Conservation (phyloP, 2,329 filamentous ascomycete species). For the Paecilomyces formosus region DNA sequence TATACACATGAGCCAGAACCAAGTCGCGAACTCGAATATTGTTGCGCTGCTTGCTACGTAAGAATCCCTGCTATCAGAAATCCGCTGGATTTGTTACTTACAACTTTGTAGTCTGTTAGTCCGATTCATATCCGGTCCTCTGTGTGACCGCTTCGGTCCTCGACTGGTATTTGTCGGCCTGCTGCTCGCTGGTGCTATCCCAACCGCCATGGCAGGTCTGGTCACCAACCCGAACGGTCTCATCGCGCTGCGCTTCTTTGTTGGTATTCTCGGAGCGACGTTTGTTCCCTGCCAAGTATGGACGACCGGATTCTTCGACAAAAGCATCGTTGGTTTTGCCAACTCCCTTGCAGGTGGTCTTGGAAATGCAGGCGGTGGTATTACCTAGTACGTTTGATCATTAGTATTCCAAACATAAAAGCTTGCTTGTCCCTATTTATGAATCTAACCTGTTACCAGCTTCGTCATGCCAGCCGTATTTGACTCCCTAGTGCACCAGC, state of each 20-base stretch:
- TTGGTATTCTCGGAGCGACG: conserved; percentile 36
- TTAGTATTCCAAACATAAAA: background rate
- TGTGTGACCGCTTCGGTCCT: conserved; percentile 80
- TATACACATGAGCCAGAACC: conserved; percentile 58
- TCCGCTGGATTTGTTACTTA: background rate
- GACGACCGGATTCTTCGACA: conserved; percentile 89
- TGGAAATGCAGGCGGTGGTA: conserved; percentile 81
- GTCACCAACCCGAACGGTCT: conserved; percentile 55
- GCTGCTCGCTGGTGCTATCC: conserved; percentile 70
- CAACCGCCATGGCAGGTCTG: conserved; percentile 73
- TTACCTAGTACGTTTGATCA: conserved; percentile 56
- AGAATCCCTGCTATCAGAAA: conserved; percentile 14
- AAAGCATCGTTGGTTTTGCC: conserved; percentile 81
- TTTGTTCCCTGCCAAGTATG: conserved; percentile 69
- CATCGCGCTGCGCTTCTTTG: conserved; percentile 37
- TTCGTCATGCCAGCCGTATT: conserved; percentile 90
- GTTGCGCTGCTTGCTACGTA: conserved; percentile 66
- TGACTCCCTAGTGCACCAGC: conserved; percentile 59
- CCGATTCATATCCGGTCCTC: conserved; percentile 68
- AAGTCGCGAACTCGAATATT: conserved; percentile 87
- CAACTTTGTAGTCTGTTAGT: conserved; percentile 53
- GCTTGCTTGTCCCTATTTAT: background rate
- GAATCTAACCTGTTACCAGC: conserved; percentile 16
- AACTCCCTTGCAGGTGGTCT: conserved; percentile 79
- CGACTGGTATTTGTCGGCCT: conserved; percentile 71